These are phyloP conservation scores for Rhodotorula sp. DNA, from an alignment of 1,284 basidiomycete genomes.

Conservation along the genomic window DNA sequence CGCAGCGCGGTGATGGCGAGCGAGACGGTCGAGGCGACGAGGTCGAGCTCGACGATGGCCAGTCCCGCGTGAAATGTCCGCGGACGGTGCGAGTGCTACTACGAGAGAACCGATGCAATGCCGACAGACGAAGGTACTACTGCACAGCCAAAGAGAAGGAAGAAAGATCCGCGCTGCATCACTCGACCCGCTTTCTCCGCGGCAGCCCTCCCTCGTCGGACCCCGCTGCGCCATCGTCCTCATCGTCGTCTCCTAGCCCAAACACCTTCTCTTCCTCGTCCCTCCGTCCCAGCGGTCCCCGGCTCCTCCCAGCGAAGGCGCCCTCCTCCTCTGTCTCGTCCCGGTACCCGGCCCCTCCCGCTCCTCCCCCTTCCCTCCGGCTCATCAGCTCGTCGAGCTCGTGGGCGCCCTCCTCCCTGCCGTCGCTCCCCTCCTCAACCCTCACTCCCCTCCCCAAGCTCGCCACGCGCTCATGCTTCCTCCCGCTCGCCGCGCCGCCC, in stretches of 20 bases:
- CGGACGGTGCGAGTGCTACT: too few species aligned
- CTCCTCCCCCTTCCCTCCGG: conserved; percentile 41
- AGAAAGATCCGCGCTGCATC: neutral
- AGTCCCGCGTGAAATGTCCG: too few species aligned
- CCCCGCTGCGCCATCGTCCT: conserved; percentile 46
- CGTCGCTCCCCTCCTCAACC: neutral
- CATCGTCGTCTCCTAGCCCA: conserved; percentile 55
- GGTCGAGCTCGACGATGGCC: neutral
- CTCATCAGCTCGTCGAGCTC: conserved; percentile 43
- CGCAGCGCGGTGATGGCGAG: neutral
- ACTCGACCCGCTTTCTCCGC: conserved; percentile 6
- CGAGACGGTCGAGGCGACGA: too few species aligned
- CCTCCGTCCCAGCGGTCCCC: conserved; percentile 52
- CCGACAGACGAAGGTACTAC: too few species aligned
- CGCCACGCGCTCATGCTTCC: conserved; percentile 53
- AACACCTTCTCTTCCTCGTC: conserved; percentile 53
- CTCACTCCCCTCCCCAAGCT: conserved; percentile 35
- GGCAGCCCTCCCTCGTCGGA: neutral
- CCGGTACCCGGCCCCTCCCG: conserved; percentile 25
- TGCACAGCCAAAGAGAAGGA: too few species aligned
- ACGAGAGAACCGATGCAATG: neutral
- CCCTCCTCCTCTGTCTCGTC: neutral
- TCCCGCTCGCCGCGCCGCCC: conserved; percentile 52
- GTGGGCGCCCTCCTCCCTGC: conserved; percentile 29
- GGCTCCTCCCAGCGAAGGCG: conserved; percentile 21